These are phyloP conservation scores for Colletotrichum incanum DNA, from an alignment of 2,329 filamentous ascomycete species.

Conservation along the genomic window DNA sequence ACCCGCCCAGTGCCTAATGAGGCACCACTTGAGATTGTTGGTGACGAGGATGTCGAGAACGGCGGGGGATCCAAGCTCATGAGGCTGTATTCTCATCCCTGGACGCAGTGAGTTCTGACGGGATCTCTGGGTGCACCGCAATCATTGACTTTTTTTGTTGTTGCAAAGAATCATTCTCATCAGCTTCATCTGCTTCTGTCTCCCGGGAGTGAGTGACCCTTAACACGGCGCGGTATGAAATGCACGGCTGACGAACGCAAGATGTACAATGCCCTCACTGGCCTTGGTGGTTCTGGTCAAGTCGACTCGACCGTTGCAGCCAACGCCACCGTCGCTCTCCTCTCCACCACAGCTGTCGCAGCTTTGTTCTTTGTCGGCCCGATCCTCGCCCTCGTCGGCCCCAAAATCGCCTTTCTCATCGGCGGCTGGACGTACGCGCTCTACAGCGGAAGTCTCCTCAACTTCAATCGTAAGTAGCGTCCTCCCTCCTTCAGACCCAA, in stretches of 20 bases:
- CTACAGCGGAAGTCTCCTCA: conserved; percentile 61
- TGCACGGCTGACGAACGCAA: conserved; percentile 41
- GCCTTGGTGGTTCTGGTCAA: conserved; percentile 62
- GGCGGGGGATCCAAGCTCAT: conserved; percentile 44
- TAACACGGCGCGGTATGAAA: neutral
- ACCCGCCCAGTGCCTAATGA: neutral
- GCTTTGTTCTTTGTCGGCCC: conserved; percentile 62
- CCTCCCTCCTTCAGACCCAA: conserved; percentile 60
- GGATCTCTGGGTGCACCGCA: neutral
- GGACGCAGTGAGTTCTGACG: conserved; percentile 55
- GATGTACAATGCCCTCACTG: conserved; percentile 65
- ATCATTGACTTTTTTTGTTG: conserved; percentile 11
- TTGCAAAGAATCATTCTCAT: conserved; percentile 58
- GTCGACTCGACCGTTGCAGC: conserved; percentile 62
- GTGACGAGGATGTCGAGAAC: neutral
- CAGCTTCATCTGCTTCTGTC: conserved; percentile 65
- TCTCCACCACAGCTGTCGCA: conserved; percentile 59
- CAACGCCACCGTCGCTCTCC: conserved; percentile 61
- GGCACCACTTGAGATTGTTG: neutral
- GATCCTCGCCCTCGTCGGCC: conserved; percentile 60
- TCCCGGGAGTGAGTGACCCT: conserved; percentile 57
- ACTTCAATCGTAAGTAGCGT: conserved; percentile 55
- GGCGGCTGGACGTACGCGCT: conserved; percentile 64
- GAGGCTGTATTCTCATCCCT: conserved; percentile 58
- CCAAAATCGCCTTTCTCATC: conserved; percentile 58